Percentiles rank a stretch among this genome's conserved stretches.
Conservation (phyloP, 2,329 filamentous ascomycete species). For the Helotiales sp. region DNA sequence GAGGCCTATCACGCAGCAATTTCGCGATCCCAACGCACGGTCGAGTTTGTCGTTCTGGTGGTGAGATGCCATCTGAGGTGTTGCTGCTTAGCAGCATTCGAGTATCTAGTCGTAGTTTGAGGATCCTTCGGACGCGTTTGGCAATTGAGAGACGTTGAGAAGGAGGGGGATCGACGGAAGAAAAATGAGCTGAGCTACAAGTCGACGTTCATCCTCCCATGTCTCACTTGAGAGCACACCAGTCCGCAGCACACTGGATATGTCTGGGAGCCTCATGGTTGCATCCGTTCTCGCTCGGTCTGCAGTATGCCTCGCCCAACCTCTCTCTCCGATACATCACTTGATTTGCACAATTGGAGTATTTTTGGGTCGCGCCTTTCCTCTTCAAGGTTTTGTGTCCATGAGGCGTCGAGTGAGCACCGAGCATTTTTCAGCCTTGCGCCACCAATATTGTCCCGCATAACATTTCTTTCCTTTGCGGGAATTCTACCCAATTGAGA, state of each 20-base stretch:
- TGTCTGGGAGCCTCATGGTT: conserved; percentile 1
- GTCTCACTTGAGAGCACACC: not conserved
- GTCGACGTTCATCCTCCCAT: not conserved
- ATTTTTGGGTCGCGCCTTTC: not conserved
- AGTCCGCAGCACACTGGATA: not conserved
- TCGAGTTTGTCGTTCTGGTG: conserved; percentile 17
- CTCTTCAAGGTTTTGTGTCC: not conserved
- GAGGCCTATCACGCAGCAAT: conserved; percentile 15
- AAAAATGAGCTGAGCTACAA: not conserved
- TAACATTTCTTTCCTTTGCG: no score
- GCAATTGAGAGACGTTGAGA: not conserved
- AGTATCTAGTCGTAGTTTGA: not conserved
- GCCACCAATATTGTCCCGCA: conserved; percentile 5
- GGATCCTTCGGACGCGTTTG: not conserved
- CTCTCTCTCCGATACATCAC: not conserved
- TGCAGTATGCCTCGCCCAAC: not conserved
- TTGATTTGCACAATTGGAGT: not conserved
- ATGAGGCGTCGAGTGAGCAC: not conserved
- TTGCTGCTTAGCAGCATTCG: not conserved
- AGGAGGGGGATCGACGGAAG: not conserved
- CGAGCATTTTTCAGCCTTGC: not conserved
- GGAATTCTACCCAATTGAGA: not conserved
- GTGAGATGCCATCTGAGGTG: not conserved
- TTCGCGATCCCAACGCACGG: conserved; percentile 15
- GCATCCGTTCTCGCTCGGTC: not conserved